Conservation (phyloP, 2,329 filamentous ascomycete species). For the Seiridium cupressi region DNA sequence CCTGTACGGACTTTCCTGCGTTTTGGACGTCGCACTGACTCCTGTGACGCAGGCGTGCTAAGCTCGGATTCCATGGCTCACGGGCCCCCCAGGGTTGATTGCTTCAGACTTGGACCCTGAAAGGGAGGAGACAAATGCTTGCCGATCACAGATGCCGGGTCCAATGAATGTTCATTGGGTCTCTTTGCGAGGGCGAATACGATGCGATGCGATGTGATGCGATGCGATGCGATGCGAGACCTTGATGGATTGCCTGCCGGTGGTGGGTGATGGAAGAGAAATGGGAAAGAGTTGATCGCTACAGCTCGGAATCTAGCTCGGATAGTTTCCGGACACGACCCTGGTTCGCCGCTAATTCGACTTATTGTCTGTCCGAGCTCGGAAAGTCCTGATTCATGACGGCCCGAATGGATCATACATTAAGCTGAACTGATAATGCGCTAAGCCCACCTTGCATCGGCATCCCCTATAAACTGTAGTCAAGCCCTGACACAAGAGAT, state of each 20-base stretch:
- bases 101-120: not conserved
- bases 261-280: not conserved
- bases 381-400: too few relatives aligned
- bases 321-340: not conserved
- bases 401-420: too few relatives aligned
- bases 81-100: too few relatives aligned
- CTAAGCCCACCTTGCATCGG: too few relatives aligned
- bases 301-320: not conserved
- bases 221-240: not conserved
- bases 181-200: not conserved
- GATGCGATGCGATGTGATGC: not conserved
- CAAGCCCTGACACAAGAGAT: too few relatives aligned
- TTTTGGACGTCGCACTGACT: not conserved
- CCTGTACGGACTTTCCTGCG: not conserved
- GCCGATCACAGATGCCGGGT: not conserved
- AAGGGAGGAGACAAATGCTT: not conserved
- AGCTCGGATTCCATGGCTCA: not conserved
- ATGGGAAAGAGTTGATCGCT: not conserved
- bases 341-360: too few relatives aligned
- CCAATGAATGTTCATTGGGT: too few relatives aligned
- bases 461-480: too few relatives aligned
- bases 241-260: not conserved
- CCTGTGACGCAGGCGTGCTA: not conserved
- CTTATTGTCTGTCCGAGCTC: not conserved
- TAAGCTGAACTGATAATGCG: too few relatives aligned